Conservation (phyloP, 1,284 basidiomycete species). For the Cerrena zonata region DNA sequence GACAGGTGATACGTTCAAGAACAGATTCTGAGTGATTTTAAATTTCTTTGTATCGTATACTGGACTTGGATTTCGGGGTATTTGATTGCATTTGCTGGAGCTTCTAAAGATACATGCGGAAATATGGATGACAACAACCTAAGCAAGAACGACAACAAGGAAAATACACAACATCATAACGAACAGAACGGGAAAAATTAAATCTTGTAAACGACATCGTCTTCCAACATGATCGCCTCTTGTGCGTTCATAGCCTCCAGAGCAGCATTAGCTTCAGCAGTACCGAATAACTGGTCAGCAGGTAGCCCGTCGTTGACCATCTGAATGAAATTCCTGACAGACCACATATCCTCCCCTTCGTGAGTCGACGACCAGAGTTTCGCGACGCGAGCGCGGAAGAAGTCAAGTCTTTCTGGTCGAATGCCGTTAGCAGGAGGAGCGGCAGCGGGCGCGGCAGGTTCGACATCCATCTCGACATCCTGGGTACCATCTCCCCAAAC, state of each 20-base stretch:
- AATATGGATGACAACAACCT: slow-evolving; percentile 4
- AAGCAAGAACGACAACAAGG: slow-evolving; percentile 6
- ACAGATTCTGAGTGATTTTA: slow-evolving; percentile 30
- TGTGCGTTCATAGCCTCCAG: slow-evolving; percentile 75
- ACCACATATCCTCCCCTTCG: slow-evolving; percentile 72
- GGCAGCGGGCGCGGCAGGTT: slow-evolving; percentile 12
- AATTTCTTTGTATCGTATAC: background rate
- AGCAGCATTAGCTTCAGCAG: slow-evolving; percentile 72
- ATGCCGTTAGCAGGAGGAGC: slow-evolving; percentile 31
- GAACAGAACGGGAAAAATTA: slow-evolving; percentile 24
- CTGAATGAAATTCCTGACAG: slow-evolving; percentile 67
- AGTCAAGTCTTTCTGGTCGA: slow-evolving; percentile 54
- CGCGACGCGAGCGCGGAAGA: slow-evolving; percentile 75
- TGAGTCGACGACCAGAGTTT: slow-evolving; percentile 63
- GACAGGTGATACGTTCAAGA: slow-evolving; percentile 43
- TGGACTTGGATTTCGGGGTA: background rate
- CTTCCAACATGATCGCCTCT: slow-evolving; percentile 85
- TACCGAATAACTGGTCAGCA: slow-evolving; percentile 69
- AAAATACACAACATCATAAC: slow-evolving; percentile 2
- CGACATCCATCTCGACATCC: slow-evolving; percentile 55
- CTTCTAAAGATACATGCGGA: slow-evolving; percentile 3
- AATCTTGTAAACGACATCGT: slow-evolving; percentile 73
- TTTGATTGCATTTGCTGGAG: slow-evolving; percentile 6
- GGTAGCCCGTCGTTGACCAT: slow-evolving; percentile 75
- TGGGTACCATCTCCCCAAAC: slow-evolving; percentile 60